These are phyloP conservation scores for Linnemannia zychae DNA, from an alignment of 192 early-diverging fungal species.

Conservation along the genomic window DNA sequence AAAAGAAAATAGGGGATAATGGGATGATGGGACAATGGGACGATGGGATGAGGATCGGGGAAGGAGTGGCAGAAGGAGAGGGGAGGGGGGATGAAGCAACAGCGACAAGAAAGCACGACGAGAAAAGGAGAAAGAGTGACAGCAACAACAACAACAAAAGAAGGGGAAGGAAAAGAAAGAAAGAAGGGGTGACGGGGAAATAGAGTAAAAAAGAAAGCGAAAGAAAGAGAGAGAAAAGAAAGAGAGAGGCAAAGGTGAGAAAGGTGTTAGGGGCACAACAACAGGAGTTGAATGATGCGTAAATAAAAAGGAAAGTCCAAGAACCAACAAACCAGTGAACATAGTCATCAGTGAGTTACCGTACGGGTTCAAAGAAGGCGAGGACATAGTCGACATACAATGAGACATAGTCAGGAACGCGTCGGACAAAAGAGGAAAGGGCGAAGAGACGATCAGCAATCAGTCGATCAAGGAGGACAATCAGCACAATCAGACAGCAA, in stretches of 20 bases:
- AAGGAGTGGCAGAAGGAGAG: no score
- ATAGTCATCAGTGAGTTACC: neutral
- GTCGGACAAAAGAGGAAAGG: neutral
- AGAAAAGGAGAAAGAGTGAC: neutral
- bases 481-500: neutral
- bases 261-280: neutral
- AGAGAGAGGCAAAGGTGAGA: neutral
- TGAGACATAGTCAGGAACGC: no score
- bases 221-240: neutral
- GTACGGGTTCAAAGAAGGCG: no score
- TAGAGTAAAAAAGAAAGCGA: neutral
- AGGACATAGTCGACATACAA: no score
- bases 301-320: neutral
- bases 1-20: conserved; percentile 24
- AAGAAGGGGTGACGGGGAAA: neutral
- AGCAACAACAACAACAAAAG: neutral
- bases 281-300: neutral
- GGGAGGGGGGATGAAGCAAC: neutral
- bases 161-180: neutral
- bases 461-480: no score
- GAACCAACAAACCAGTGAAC: neutral
- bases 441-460: no score
- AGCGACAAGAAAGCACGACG: neutral
- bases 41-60: neutral
- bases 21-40: conserved; percentile 5